Percentiles rank a stretch among this genome's conserved stretches.
Conservation (phyloP, 306 rosid genomes). For the Senna tora region DNA sequence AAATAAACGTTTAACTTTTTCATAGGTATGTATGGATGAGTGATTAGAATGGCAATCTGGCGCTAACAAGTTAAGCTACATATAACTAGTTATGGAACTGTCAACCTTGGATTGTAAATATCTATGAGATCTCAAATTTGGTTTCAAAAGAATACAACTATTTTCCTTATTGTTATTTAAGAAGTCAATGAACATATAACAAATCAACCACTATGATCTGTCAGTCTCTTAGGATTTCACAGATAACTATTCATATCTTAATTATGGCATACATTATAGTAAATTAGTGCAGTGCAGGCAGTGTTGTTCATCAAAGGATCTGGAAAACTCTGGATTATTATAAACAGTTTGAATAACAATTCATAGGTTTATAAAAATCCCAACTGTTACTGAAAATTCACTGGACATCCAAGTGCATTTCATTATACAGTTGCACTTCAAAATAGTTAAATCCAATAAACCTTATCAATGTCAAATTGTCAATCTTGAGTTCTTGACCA, state of each 20-base stretch:
- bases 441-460: background rate
- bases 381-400: background rate
- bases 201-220: constrained; percentile 14
- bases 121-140: constrained; percentile 11
- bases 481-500: no score
- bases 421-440: background rate
- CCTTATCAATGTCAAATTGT: background rate
- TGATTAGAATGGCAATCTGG: background rate
- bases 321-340: background rate
- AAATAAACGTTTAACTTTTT: background rate
- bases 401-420: background rate
- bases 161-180: constrained; percentile 20
- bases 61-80: background rate
- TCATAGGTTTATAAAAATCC: background rate
- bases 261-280: background rate
- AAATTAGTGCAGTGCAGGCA: constrained; percentile 8
- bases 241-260: background rate
- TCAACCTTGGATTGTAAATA: background rate
- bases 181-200: background rate
- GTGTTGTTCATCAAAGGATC: background rate
- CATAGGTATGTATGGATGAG: constrained; percentile 2
- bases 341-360: background rate
- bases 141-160: background rate
- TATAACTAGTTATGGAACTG: constrained; percentile 4
- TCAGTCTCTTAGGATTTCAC: background rate